Conservation (phyloP, 208 protist species). For the Acanthamoeba culbertsoni region DNA sequence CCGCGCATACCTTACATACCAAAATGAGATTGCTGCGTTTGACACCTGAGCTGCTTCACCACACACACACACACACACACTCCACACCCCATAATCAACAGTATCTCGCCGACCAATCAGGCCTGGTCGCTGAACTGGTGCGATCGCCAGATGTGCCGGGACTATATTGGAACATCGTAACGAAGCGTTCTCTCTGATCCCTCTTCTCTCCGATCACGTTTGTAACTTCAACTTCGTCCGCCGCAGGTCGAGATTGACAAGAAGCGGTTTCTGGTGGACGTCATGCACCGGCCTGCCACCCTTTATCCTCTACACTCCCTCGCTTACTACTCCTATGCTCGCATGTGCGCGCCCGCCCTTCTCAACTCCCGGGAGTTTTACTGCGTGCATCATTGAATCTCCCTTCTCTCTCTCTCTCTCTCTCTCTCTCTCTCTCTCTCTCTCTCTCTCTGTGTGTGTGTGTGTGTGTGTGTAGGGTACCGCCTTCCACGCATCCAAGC, state of each 20-base stretch:
- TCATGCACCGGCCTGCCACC: conserved; percentile 21
- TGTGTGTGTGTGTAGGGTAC: not conserved
- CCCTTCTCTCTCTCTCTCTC: not conserved
- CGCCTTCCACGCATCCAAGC: not conserved
- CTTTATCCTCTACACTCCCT: not conserved
- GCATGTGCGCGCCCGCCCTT: not conserved
- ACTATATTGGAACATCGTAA: conserved; percentile 39
- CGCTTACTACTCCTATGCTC: not conserved
- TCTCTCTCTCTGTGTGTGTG: not conserved
- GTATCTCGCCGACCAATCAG: not conserved
- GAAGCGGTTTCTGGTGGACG: conserved; percentile 16
- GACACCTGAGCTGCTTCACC: not conserved
- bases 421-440: not conserved
- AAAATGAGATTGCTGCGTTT: not conserved
- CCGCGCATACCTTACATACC: not conserved
- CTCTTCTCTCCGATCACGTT: not conserved
- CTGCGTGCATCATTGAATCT: not conserved
- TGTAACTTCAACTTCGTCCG: too few species aligned
- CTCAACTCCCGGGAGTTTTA: not conserved
- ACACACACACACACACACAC: not conserved
- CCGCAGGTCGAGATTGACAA: not conserved
- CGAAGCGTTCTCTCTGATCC: not conserved
- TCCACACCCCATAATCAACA: not conserved
- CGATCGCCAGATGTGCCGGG: not conserved
- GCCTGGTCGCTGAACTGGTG: not conserved